A percentile compares a stretch with the other conserved stretches of the same genome.
These are phyloP conservation scores for Phalaenopsis equestris DNA, from an alignment of 106 monocot species.

Conservation along the genomic window DNA sequence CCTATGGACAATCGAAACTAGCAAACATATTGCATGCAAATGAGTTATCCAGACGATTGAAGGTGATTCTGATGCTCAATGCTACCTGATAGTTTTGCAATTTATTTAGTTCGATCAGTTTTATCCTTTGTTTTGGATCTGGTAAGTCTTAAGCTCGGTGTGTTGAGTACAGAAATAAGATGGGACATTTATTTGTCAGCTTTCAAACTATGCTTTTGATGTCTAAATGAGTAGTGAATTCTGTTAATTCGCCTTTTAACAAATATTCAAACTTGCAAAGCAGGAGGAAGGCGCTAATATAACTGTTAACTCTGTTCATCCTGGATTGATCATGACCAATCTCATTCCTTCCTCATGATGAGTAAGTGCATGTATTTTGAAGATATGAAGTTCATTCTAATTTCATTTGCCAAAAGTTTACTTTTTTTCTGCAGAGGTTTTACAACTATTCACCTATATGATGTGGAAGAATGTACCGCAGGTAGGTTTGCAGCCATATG, in stretches of 20 bases:
- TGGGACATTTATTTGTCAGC: too few species aligned
- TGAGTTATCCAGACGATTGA: conserved; percentile 60
- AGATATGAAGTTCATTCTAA: neutral
- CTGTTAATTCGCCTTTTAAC: too few species aligned
- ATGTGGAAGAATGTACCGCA: conserved; percentile 93
- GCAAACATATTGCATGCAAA: conserved; percentile 77
- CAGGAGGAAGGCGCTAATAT: conserved; percentile 89
- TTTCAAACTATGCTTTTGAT: too few species aligned
- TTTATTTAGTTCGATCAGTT: neutral
- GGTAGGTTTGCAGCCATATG: conserved; percentile 54
- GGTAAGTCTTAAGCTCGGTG: too few species aligned
- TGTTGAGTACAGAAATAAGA: too few species aligned
- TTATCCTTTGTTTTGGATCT: too few species aligned
- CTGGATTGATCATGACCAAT: conserved; percentile 91
- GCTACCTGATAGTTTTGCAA: neutral
- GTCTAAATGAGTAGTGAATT: too few species aligned
- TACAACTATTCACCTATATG: conserved; percentile 49
- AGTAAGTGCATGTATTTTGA: conserved; percentile 30
- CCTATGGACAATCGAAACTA: conserved; percentile 82
- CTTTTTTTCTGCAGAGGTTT: conserved; percentile 32
- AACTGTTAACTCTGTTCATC: conserved; percentile 81
- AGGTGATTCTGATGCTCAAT: conserved; percentile 28
- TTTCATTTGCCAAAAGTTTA: neutral
- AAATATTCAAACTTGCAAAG: conserved; percentile 7
- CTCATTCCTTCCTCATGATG: conserved; percentile 68